These are phyloP conservation scores for Jatropha podagrica DNA, from an alignment of 441 rosid genomes.

Conservation along the genomic window DNA sequence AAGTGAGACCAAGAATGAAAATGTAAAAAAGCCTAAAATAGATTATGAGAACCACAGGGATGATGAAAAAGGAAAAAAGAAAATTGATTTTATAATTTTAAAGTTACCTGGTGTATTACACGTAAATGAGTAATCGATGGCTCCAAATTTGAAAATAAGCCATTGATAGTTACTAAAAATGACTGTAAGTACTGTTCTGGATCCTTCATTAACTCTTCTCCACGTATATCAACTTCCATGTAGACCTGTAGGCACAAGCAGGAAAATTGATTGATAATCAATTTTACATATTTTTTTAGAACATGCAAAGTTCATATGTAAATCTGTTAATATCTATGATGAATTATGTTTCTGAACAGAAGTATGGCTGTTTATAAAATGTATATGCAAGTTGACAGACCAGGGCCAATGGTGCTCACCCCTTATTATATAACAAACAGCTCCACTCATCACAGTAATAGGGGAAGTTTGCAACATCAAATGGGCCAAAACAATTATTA, in stretches of 20 bases:
- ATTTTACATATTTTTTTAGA: neutral
- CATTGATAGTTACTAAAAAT: constrained; percentile 45
- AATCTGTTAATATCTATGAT: neutral
- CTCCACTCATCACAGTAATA: neutral
- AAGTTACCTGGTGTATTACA: constrained; percentile 56
- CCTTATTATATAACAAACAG: neutral
- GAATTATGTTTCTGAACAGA: neutral
- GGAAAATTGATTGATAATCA: constrained; percentile 8
- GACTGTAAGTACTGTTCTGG: constrained; percentile 62
- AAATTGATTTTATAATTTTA: neutral
- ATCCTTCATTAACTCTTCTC: constrained; percentile 68
- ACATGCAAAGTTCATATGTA: neutral
- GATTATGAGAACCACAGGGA: constrained; percentile 8
- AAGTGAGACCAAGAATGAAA: neutral
- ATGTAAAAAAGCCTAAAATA: neutral
- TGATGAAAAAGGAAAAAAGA: neutral
- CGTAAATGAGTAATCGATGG: constrained; percentile 65
- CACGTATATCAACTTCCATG: constrained; percentile 64
- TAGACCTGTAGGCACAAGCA: constrained; percentile 54
- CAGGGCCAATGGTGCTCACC: neutral
- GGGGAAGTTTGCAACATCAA: neutral
- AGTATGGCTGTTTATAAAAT: neutral
- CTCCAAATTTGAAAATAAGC: constrained; percentile 65
- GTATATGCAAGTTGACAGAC: neutral
- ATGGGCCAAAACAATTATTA: neutral